Evolutionary conservation across 148 eudicot genomes (phyloP), one percentile per base, ranked within the genome.

Genomic region (Cornus florida): DNA sequence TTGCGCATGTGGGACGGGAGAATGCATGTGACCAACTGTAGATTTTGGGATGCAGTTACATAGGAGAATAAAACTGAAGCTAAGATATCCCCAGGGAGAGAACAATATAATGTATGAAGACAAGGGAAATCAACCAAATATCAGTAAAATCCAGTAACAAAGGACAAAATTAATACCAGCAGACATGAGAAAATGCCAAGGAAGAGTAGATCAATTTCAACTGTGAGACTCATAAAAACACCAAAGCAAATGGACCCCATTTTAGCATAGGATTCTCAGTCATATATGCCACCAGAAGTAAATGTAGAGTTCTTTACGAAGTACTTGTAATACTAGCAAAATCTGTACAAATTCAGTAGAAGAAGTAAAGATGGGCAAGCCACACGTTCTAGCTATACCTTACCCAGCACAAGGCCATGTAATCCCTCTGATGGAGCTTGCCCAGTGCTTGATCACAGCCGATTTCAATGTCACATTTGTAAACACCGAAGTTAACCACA

Each of bases 371-470:
- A 76, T 76, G 79, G 72, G 60, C 0, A 75, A 56, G 12, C 79
- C 79, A 70, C 84, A 84, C 75, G 72, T 82, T 74, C 31, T 81
- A 10, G 72, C 53, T 32, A 62, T 81, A 75, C 80, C 87, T 65
- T 82, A 74, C 69, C 87, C 84, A 4, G 73, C 81, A 67, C 82
- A 81, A 68, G 87, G 87, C 80, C 87, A 85, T 76, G 80, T 85
- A 62, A 81, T 81, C 71, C 84, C 84, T 2, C 32, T 85, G 17
- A 48, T 81, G 70, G 84, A 81, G 35, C 75, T 75, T 0, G 73
- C 77, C 0, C 77, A 76, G 53, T n/a, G 77, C 71, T 60, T 81
- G 33, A 74, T 56, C 73, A 72, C 67, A 39, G 73, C 75, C 1
- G 70, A 75, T 28, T 57, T 81, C 24, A 78, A 48, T 20, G 72